Base-by-base conservation (phyloP, 1,284 basidiomycete species). In the Pyrrhoderma noxium region DNA sequence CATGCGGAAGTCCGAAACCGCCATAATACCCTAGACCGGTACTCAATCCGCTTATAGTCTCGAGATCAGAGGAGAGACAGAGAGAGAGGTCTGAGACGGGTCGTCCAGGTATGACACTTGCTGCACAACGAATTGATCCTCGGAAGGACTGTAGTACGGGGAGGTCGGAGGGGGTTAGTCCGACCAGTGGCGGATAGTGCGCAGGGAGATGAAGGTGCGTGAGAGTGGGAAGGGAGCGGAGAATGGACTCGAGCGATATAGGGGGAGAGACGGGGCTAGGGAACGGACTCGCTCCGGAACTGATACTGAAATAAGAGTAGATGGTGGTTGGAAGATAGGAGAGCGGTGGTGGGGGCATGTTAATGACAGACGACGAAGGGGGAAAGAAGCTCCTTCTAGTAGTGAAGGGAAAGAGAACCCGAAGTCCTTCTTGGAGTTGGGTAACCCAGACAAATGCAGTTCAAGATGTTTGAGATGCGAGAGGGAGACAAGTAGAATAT, bases 41-140 rank as follows among this genome's bases (percentile, higher is more conserved):
- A 31, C 27, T 11, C 27, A 31, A 5, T 31, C 27, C 27, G 11
- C 11, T 31, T n/a, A n/a, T n/a, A n/a, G n/a, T n/a, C n/a, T n/a
- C n/a, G n/a, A n/a, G n/a, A n/a, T n/a, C n/a, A n/a, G n/a, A n/a
- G n/a, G n/a, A n/a, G n/a, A n/a, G n/a, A 50, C 78, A 66, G 45
- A 84, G 76, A 11, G 71, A 67, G 45, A 84, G 74, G 50, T 65
- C 64, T 44, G 72, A 70, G 21, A 82, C 75, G 3, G 79, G 76
- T 31, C 80, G 68, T 9, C 77, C 79, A 9, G 80, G 81, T 48
- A 82, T 71, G 50, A 83, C 61, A 8, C 68, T 65, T 44, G 77
- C 77, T 2, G 80, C 79, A n/a, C 76, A 69, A 60, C 70, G 69
- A 49, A 79, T 71, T 41, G 73, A 72, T 52, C 80, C 80, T 55